Evolutionary conservation across 1,284 basidiomycete genomes (phyloP), one percentile per base, ranked within the genome.

Genomic region (Rhizoctonia solani): DNA sequence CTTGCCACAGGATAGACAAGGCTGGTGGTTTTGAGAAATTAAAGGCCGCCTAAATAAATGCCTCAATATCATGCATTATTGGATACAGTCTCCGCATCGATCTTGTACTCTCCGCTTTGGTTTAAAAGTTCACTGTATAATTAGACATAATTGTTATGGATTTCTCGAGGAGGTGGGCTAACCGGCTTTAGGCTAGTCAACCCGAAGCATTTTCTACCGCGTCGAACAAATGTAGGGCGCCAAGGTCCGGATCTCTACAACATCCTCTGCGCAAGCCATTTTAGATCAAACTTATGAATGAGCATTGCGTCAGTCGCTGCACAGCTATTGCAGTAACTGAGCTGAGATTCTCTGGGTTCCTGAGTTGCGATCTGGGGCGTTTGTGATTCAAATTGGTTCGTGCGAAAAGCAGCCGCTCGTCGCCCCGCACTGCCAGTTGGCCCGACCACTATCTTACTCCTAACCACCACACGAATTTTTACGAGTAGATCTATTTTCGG

Each of bases 11-110:
- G 41, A 67, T 70, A 29, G 65, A 55, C 30, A 70, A 69, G 52
- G 69, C 68, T 9, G 69, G 69, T 27, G 69, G 69, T 5, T 44
- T 68, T 14, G 50, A 68, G 11, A 68, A 68, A 58, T 54, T 68
- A 9, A 54, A 52, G 21, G 50, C 49, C 1, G 11, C 23, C 25
- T 29, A 21, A 52, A 44, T 9, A 19, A 19, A 9, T 19, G 39
- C 27, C 14, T 13, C 4, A 49, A 8, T 39, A 39, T 39, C 19
- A 23, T 19, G 4, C 13, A 16, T 11, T 21, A 14, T 42, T n/a
- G 14, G 6, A 19, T 27, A 47, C n/a, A 30, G 13, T 19, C 19
- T 46, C 19, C 19, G 5, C 9, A 9, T 46, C 3, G 13, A 23
- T 47, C 23, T 47, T 19, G 30, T 29, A 21, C 5, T 21, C 3